Conservation (phyloP, 345 rosid genomes). For the Theobroma cacao region DNA sequence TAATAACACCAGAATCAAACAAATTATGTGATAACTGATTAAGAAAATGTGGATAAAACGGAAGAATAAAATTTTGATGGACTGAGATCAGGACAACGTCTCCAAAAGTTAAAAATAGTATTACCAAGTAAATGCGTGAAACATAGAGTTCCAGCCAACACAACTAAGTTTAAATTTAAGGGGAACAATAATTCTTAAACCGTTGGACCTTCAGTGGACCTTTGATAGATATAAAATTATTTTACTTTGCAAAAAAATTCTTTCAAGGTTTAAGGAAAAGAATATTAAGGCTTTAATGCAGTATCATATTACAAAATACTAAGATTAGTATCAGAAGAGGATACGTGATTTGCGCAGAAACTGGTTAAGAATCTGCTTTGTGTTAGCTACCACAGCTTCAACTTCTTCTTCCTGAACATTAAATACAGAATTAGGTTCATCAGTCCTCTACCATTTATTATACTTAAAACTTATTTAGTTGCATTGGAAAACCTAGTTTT, state of each 20-base stretch:
- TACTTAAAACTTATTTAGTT: not conserved
- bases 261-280: not conserved
- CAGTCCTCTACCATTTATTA: slow-evolving; percentile 11
- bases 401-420: slow-evolving; percentile 74
- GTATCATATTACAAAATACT: not conserved
- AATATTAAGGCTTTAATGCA: not conserved
- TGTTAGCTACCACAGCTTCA: slow-evolving; percentile 89
- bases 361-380: slow-evolving; percentile 91
- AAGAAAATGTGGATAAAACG: not conserved
- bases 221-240: not conserved
- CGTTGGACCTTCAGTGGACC: not conserved
- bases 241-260: not conserved
- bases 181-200: not conserved
- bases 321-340: slow-evolving; percentile 29
- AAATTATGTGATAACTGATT: not conserved
- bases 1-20: slow-evolving; percentile 3
- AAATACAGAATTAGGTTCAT: slow-evolving; percentile 7
- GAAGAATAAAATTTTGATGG: not conserved
- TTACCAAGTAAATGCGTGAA: not conserved
- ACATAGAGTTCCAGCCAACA: not conserved
- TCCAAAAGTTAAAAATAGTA: not conserved
- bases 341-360: slow-evolving; percentile 88
- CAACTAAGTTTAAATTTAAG: not conserved
- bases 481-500: not conserved
- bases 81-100: not conserved